Evolutionary conservation across 2,329 filamentous ascomycete genomes (phyloP), one percentile per base, ranked within the genome.

Genomic region (Orbilia ellipsospora): DNA sequence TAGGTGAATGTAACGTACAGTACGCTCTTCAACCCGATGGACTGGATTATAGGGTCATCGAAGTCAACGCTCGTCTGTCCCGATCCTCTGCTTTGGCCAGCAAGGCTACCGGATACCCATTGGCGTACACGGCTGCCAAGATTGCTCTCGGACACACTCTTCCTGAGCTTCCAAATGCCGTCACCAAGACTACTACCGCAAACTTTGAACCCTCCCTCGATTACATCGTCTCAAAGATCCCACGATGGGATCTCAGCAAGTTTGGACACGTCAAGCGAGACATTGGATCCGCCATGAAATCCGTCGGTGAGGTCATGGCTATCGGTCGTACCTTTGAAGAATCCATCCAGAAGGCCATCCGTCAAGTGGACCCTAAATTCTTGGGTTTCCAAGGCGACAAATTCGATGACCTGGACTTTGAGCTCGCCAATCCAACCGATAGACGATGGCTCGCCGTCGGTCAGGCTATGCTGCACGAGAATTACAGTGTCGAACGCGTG

Each of bases 191-290:
- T 12, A 99, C 95, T 16, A 98, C 95, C 7, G 95, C 95, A 81
- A 98, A 98, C 87, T 99, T 99, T 82, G 95, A 99, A 84, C 95
- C 95, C 62, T 96, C 92, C 77, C 86, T 99, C 78, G 95, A 99
- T 82, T 99, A 99, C 83, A 93, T 99, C 78, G 95, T 99, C 78
- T 97, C 93, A 80, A 99, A 99, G 87, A 98, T 99, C 80, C 95
- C 95, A 80, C 90, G 95, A 81, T 99, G 95, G 95, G 95, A 99
- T 87, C 84, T 99, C 81, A 90, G 92, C 86, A 99, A 99, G 86
- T 99, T 99, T 87, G 94, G 98, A 85, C 94, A 98, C 81, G 95
- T 99, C 78, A 96, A 97, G 87, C 91, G 95, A 77, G 92, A 96
- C 81, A 98, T 99, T 81, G 95, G 95, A 79, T 96, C 92, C 81